Evolutionary conservation across 345 rosid species (phyloP), one percentile per base, ranked within the genome.

Genomic region (Eucalyptus globulus): DNA sequence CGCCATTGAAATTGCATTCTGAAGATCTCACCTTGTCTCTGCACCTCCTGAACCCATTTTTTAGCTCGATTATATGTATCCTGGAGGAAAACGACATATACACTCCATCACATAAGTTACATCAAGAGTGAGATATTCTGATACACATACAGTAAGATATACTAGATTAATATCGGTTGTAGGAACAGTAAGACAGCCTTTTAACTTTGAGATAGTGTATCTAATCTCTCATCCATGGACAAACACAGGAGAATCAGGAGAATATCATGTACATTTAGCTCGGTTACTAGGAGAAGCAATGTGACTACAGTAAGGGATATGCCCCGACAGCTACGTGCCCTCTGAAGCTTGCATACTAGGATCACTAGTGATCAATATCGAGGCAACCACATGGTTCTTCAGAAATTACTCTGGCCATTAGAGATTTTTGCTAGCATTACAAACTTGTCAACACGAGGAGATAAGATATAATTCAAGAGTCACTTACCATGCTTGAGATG

Each of bases 1-100:
- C 40, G 47, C 83, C 83, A 37, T 76, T 21, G 47, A 76, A 76
- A 76, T 40, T 76, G 29, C 85, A 76, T 40, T 87, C 14, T 65
- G 17, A 27, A 31, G 31, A 22, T 40, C 83, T 89, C 87, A 94
- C 97, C 98, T 94, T 96, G 96, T 88, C 94, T 92, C 50, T 94
- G 96, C 92, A 96, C 91, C 90, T 96, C 97, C 86, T 91, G 91
- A 89, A 95, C 98, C 97, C 96, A 96, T 80, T 93, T 94, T 88
- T 94, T 95, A 27, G 96, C 97, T 86, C 95, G 91, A 43, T 40
- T 90, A 90, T 93, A 95, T 43, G 98, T 92, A 17, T 96, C 97
- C 97, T 96, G 92, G 88, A 90, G 37, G 56, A 44, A 56, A 60
- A 89, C 43, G 49, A 47, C 56, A n/a, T 26, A 13, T 49, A 21